A percentile compares a stretch with the other conserved stretches of the same genome.
These are phyloP conservation scores for Pythium utonaiense DNA, from an alignment of 352 stramenopile species.

Conservation along the genomic window DNA sequence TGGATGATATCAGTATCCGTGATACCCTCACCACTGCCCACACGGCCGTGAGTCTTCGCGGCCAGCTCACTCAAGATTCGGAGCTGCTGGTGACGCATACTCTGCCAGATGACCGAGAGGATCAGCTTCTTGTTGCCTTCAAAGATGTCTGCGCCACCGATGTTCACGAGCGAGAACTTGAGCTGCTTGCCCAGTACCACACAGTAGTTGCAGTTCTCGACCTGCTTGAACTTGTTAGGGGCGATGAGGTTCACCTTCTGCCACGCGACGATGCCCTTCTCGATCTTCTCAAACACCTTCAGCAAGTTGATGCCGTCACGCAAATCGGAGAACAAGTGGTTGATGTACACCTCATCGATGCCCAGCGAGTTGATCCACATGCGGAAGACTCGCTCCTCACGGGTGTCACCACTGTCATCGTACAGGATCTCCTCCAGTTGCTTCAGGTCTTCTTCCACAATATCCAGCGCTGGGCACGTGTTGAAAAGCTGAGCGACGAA, in stretches of 20 bases:
- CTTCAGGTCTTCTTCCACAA: conserved; percentile 81
- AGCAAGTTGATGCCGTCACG: conserved; percentile 87
- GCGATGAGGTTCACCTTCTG: conserved; percentile 86
- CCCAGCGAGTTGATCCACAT: conserved; percentile 94
- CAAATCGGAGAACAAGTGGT: conserved; percentile 90
- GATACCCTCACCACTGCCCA: conserved; percentile 42
- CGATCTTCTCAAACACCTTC: conserved; percentile 87
- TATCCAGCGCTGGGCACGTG: conserved; percentile 82
- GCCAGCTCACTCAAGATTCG: conserved; percentile 73
- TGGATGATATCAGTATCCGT: conserved; percentile 82
- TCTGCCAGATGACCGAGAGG: conserved; percentile 92
- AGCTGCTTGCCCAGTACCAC: conserved; percentile 86
- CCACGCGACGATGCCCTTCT: conserved; percentile 87
- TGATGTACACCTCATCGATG: conserved; percentile 86
- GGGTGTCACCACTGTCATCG: conserved; percentile 82
- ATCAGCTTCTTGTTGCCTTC: conserved; percentile 93
- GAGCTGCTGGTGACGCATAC: conserved; percentile 91
- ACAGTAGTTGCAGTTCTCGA: conserved; percentile 90
- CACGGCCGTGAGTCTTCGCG: conserved; percentile 24
- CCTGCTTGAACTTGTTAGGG: conserved; percentile 90
- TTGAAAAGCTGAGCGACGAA: conserved; percentile 92
- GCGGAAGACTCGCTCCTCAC: conserved; percentile 86
- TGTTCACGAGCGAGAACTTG: conserved; percentile 88
- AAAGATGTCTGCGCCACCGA: conserved; percentile 90
- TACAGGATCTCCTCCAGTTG: conserved; percentile 86